phyloP scores from a whole-genome alignment of 1,284 basidiomycete genomes.

The Stereum hirsutum region DNA sequence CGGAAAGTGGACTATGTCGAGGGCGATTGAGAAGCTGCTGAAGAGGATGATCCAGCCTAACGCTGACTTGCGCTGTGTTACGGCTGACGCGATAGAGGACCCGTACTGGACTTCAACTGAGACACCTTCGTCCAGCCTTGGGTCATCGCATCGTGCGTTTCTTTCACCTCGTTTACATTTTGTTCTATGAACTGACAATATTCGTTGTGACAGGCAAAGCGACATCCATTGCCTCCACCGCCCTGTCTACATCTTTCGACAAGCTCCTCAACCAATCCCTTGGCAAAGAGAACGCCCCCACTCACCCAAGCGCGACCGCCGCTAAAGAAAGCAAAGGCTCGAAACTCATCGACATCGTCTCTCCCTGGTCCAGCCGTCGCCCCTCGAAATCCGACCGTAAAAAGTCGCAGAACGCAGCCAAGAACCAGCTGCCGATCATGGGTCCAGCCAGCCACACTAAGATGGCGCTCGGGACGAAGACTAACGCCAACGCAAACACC shows the following conservation, averaged over 20 bases:
- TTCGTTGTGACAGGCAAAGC: constrained; percentile 32
- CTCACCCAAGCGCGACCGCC: background rate
- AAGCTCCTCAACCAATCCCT: constrained; percentile 28
- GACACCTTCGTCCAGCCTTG: constrained; percentile 3
- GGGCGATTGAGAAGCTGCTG: constrained; percentile 54
- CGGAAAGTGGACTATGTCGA: constrained; percentile 70
- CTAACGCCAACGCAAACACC: no score
- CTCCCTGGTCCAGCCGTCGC: constrained; percentile 22
- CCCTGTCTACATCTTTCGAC: constrained; percentile 23
- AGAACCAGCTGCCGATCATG: no score
- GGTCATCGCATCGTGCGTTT: constrained; percentile 18
- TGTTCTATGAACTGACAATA: background rate
- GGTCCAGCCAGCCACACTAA: no score
- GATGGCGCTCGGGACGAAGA: no score
- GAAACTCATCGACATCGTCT: constrained; percentile 30
- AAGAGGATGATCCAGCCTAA: constrained; percentile 72
- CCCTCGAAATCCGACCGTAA: constrained; percentile 6
- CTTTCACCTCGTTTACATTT: background rate
- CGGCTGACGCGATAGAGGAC: constrained; percentile 55
- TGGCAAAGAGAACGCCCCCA: background rate
- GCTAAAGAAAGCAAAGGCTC: constrained; percentile 23
- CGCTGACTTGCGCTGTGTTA: constrained; percentile 61
- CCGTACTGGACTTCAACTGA: constrained; percentile 45
- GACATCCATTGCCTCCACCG: constrained; percentile 33
- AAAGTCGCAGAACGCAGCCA: constrained; percentile 9